These are phyloP conservation scores for Haplosporangium sp. DNA, from an alignment of 371 early-diverging fungal genomes.

Conservation along the genomic window DNA sequence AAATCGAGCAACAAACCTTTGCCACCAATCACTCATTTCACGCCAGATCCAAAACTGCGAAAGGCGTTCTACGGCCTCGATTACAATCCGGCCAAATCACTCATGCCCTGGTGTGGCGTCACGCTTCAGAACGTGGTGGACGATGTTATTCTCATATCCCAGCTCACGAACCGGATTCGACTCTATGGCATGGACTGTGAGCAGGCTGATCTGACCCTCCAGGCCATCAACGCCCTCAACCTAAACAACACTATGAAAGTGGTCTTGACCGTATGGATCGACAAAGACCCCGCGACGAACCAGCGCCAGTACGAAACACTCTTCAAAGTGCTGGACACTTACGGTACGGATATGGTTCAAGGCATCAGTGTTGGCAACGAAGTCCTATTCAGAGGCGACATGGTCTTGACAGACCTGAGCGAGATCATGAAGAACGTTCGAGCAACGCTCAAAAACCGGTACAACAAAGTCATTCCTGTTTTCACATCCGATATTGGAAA, in stretches of 20 bases:
- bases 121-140: slow-evolving; percentile 48
- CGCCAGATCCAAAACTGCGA: slow-evolving; percentile 33
- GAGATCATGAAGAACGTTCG: slow-evolving; percentile 31
- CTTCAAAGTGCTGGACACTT: slow-evolving; percentile 41
- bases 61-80: slow-evolving; percentile 56
- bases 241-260: slow-evolving; percentile 47
- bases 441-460: slow-evolving; percentile 17
- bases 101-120: slow-evolving; percentile 53
- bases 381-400: slow-evolving; percentile 42
- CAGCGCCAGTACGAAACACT: slow-evolving; percentile 46
- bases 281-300: slow-evolving; percentile 45
- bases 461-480: slow-evolving; percentile 30
- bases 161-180: slow-evolving; percentile 33
- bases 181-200: slow-evolving; percentile 54
- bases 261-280: slow-evolving; percentile 57
- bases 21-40: slow-evolving; percentile 35
- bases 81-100: slow-evolving; percentile 50
- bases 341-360: slow-evolving; percentile 44
- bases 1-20: slow-evolving; percentile 2
- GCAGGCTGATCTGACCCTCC: slow-evolving; percentile 41
- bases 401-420: slow-evolving; percentile 5
- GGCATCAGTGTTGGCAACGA: slow-evolving; percentile 58
- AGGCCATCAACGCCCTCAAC: slow-evolving; percentile 49
- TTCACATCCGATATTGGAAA: slow-evolving; percentile 55
- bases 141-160: slow-evolving; percentile 56